A percentile compares a stretch with the other conserved stretches of the same genome.
phyloP scores from a whole-genome alignment of 192 early-diverging fungal genomes.

The Linnemannia schmuckeri region DNA sequence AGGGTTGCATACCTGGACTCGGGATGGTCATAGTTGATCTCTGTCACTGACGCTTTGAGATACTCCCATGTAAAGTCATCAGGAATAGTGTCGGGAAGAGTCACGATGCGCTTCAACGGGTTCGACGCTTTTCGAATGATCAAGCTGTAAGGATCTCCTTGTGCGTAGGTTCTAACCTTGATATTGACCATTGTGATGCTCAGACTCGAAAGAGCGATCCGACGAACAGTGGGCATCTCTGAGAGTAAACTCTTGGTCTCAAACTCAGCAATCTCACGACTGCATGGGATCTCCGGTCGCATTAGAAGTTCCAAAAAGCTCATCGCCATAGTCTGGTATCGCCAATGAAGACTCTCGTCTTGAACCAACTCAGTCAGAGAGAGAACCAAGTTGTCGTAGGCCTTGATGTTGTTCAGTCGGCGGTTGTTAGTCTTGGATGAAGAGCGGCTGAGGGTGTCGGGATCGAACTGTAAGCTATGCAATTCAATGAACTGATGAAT shows the following conservation, averaged over 20 bases:
- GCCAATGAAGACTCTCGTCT: constrained; percentile 80
- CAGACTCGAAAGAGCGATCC: constrained; percentile 72
- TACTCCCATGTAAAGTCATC: constrained; percentile 53
- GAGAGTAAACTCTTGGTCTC: constrained; percentile 73
- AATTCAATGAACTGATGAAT: constrained; percentile 8
- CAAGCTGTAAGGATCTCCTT: constrained; percentile 62
- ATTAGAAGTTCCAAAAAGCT: constrained; percentile 84
- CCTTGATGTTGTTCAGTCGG: constrained; percentile 50
- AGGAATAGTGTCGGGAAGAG: constrained; percentile 52
- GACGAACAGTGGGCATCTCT: constrained; percentile 80
- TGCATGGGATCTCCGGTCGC: constrained; percentile 70
- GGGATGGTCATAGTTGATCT: constrained; percentile 43
- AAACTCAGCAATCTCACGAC: constrained; percentile 68
- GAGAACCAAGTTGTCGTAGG: constrained; percentile 54
- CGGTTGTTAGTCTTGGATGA: constrained; percentile 36
- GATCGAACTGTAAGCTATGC: constrained; percentile 20
- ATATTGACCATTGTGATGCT: constrained; percentile 74
- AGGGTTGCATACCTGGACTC: constrained; percentile 37
- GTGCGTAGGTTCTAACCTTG: constrained; percentile 74
- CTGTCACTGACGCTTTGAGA: constrained; percentile 39
- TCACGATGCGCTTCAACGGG: constrained; percentile 58
- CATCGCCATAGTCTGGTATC: constrained; percentile 83
- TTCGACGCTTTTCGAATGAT: constrained; percentile 55
- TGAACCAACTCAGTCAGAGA: constrained; percentile 73
- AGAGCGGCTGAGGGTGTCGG: constrained; percentile 29